These are phyloP conservation scores for Chaetoscypha palmicola DNA, from an alignment of 2,329 filamentous ascomycete species.

Conservation along the genomic window DNA sequence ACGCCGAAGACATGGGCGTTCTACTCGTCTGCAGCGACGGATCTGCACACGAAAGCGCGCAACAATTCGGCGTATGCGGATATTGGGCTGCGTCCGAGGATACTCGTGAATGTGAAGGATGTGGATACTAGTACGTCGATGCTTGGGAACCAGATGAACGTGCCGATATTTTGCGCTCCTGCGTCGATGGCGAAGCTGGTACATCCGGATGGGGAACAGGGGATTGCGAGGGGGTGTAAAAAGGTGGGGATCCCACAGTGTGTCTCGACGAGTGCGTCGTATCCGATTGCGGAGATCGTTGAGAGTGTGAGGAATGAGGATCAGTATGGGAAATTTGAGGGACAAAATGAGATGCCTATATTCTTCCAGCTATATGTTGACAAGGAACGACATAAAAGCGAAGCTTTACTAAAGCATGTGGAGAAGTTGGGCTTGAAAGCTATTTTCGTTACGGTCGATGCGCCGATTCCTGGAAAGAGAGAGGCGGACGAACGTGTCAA, in stretches of 20 bases:
- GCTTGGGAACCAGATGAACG: slow-evolving; percentile 43
- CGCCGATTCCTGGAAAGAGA: slow-evolving; percentile 49
- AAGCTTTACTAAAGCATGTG: slow-evolving; percentile 41
- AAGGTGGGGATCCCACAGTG: slow-evolving; percentile 49
- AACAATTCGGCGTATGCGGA: slow-evolving; percentile 49
- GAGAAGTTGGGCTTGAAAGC: slow-evolving; percentile 41
- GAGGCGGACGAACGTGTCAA: slow-evolving; percentile 40
- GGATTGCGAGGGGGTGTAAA: slow-evolving; percentile 46
- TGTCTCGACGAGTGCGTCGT: slow-evolving; percentile 56
- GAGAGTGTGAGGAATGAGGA: slow-evolving; percentile 22
- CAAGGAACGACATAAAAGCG: slow-evolving; percentile 45
- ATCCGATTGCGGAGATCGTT: slow-evolving; percentile 46
- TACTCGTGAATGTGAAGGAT: slow-evolving; percentile 48
- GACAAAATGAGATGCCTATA: slow-evolving; percentile 13
- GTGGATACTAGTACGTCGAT: slow-evolving; percentile 47
- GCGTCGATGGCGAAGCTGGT: slow-evolving; percentile 58
- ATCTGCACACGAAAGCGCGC: slow-evolving; percentile 55
- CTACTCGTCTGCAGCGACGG: slow-evolving; percentile 59
- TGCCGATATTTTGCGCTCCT: slow-evolving; percentile 58
- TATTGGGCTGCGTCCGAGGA: slow-evolving; percentile 53
- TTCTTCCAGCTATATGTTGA: slow-evolving; percentile 60
- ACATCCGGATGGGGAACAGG: slow-evolving; percentile 57
- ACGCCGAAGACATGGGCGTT: slow-evolving; percentile 63
- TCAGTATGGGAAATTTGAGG: slow-evolving; percentile 17
- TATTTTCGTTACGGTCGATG: slow-evolving; percentile 53